Evolutionary conservation across 1,284 basidiomycete species (phyloP).

Genomic region (Fomitiporia mediterranea): DNA sequence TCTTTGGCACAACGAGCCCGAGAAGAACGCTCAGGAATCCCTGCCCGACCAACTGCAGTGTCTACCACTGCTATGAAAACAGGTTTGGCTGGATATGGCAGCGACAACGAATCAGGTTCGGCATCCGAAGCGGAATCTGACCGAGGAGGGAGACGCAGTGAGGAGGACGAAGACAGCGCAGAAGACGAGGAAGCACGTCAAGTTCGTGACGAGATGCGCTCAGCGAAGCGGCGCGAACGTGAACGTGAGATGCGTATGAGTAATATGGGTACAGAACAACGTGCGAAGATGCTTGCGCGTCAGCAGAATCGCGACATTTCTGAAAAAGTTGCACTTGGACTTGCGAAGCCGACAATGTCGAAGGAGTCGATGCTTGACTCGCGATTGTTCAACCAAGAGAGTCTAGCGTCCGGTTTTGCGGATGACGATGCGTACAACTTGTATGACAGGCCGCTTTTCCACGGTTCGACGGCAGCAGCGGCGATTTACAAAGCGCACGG

Average conservation of each 20-base stretch:
- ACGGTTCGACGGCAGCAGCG: constrained; percentile 91
- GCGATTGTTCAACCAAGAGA: constrained; percentile 95
- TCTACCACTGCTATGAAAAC: constrained; percentile 67
- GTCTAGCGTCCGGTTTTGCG: constrained; percentile 75
- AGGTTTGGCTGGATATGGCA: constrained; percentile 81
- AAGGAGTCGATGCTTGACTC: constrained; percentile 98
- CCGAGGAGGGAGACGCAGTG: constrained; percentile 42
- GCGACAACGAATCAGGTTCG: constrained; percentile 55
- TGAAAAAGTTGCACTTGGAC: constrained; percentile 96
- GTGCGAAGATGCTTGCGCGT: constrained; percentile 91
- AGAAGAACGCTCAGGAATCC: constrained; percentile 85
- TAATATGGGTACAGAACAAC: constrained; percentile 97
- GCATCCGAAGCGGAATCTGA: constrained; percentile 40
- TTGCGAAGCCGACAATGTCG: constrained; percentile 92
- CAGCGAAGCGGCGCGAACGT: constrained; percentile 88
- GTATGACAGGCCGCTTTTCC: constrained; percentile 95
- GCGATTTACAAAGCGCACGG: constrained; percentile 96
- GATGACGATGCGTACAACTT: constrained; percentile 92
- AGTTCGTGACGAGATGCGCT: constrained; percentile 86
- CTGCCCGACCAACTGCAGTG: constrained; percentile 46
- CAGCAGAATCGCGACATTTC: constrained; percentile 99
- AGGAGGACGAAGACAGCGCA: constrained; percentile 39
- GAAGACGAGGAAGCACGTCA: constrained; percentile 83
- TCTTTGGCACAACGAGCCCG: constrained; percentile 91
- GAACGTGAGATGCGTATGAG: constrained; percentile 98